Evolutionary conservation across 495 filamentous ascomycete species (phyloP).

Genomic region (Hyphodiscus hymeniophilus): DNA sequence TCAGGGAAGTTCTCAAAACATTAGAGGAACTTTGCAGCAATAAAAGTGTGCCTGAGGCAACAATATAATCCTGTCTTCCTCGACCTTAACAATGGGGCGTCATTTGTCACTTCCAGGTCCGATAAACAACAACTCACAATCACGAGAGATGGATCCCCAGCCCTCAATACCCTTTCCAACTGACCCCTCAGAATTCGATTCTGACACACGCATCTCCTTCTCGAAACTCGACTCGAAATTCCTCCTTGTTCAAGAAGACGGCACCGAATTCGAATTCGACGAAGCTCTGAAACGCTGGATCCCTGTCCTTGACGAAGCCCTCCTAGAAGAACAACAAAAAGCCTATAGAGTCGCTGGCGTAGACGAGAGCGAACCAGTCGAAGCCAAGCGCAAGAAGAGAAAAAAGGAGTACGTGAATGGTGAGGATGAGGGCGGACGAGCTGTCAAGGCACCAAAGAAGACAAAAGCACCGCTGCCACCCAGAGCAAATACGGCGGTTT

Average conservation of each 20-base stretch:
- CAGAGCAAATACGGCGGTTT: slow-evolving; percentile 82
- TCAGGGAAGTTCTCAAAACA: too few species aligned
- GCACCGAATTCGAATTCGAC: slow-evolving; percentile 78
- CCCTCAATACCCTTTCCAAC: slow-evolving; percentile 49
- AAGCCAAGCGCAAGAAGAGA: slow-evolving; percentile 56
- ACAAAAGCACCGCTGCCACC: slow-evolving; percentile 41
- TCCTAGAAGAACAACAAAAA: slow-evolving; percentile 69
- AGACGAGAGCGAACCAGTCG: slow-evolving; percentile 50
- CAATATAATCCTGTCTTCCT: too few species aligned
- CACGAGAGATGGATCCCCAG: too few species aligned
- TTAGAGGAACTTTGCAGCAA: too few species aligned
- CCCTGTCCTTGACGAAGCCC: slow-evolving; percentile 66
- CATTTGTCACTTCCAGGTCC: too few species aligned
- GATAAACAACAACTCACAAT: too few species aligned
- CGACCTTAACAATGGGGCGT: too few species aligned
- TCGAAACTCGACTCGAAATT: slow-evolving; percentile 73
- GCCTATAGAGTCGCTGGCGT: slow-evolving; percentile 64
- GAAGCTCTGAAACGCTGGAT: slow-evolving; percentile 69
- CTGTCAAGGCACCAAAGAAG: slow-evolving; percentile 37
- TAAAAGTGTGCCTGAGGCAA: too few species aligned
- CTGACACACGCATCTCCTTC: slow-evolving; percentile 78
- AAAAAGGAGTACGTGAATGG: slow-evolving; percentile 58
- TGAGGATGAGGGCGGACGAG: slow-evolving; percentile 38
- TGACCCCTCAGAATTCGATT: slow-evolving; percentile 65
- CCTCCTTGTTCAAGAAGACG: slow-evolving; percentile 77